phyloP scores from a whole-genome alignment of 306 rosid genomes.

The Glycyrrhiza uralensis region DNA sequence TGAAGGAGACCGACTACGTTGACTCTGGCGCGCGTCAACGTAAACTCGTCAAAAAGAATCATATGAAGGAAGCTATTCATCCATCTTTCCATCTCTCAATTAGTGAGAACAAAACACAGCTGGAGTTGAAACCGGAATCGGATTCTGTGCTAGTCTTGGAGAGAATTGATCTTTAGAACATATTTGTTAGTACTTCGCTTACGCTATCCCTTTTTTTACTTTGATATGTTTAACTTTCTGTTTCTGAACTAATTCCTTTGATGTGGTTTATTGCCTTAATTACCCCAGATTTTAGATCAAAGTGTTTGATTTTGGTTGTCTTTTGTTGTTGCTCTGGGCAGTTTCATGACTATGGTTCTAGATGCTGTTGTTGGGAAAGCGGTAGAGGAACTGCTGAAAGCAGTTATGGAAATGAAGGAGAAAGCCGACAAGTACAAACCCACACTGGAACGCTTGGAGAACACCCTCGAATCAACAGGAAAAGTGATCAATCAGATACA shows the following conservation, averaged over 20 bases:
- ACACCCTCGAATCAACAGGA: constrained; percentile 3
- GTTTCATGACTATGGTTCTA: constrained; percentile 27
- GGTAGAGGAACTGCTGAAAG: constrained; percentile 20
- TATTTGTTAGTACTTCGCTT: not conserved
- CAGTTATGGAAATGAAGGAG: not conserved
- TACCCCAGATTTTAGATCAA: not conserved
- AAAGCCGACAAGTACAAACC: constrained; percentile 25
- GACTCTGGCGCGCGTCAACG: no score
- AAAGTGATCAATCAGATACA: constrained; percentile 29
- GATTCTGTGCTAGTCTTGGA: not conserved
- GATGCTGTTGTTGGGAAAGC: constrained; percentile 25
- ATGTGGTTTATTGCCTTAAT: not conserved
- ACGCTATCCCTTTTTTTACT: not conserved
- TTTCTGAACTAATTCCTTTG: no score
- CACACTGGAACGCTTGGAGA: constrained; percentile 10
- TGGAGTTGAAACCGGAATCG: not conserved
- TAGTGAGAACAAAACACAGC: not conserved
- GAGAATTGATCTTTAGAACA: no score
- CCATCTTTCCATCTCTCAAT: not conserved
- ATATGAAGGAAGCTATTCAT: not conserved
- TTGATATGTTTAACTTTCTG: no score
- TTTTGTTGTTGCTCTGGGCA: not conserved
- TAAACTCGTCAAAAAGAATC: not conserved
- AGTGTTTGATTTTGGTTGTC: not conserved
- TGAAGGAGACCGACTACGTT: no score